These are phyloP conservation scores for Vitis vinifera DNA, from an alignment of 164 flowering plant species.

Conservation along the genomic window ASM3070453v1 NC_081814.1:5576001-5576500, in stretches of 20 bases:
- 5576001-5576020: slow-evolving; percentile 26
- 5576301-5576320: slow-evolving; percentile 38
- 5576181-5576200: too few relatives aligned
- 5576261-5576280: too few relatives aligned
- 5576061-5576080: slow-evolving; percentile 35
- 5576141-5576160: not conserved
- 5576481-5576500: slow-evolving; percentile 23
- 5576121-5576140: too few relatives aligned
- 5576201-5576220: too few relatives aligned
- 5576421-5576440: slow-evolving; percentile 26
- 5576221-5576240: too few relatives aligned
- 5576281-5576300: too few relatives aligned
- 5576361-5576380: slow-evolving; percentile 8
- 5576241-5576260: too few relatives aligned
- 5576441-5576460: slow-evolving; percentile 34
- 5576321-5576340: slow-evolving; percentile 31
- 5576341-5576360: slow-evolving; percentile 37
- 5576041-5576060: slow-evolving; percentile 28
- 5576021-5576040: slow-evolving; percentile 24
- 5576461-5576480: slow-evolving; percentile 34
- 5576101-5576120: slow-evolving; percentile 42
- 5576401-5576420: slow-evolving; percentile 14
- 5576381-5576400: slow-evolving; percentile 8
- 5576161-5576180: not conserved
- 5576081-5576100: slow-evolving; percentile 41